Evolutionary conservation across 495 filamentous ascomycete genomes (phyloP), one percentile per base, ranked within the genome.

Genomic region (Wilcoxina mikolae): DNA sequence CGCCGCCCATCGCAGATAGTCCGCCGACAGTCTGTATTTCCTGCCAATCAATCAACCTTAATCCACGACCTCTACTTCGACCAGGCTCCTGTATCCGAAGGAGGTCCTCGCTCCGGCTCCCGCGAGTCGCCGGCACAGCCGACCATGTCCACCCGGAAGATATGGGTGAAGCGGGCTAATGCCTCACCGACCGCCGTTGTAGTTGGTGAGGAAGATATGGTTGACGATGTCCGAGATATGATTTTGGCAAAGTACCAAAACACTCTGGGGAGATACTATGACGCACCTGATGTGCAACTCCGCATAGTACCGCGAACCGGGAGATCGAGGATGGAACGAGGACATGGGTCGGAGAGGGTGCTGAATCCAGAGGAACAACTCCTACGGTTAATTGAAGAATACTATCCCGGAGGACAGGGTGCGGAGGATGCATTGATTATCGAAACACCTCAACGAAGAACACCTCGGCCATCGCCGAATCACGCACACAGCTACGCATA

Each of bases 181-280:
- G 85, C 78, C 39, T 95, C 89, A 38, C 80, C 91, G 53, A 98
- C 91, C 23, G 71, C 88, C 58, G 83, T 98, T 35, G 80, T 83
- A 43, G 84, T 93, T 58, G 74, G 78, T 55, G 84, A 90, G 62
- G 87, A 94, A 63, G 85, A 93, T 60, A 67, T 98, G 68, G 91
- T 96, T 18, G 91, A 98, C 64, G 93, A 95, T 70, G 81, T 94
- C 50, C 80, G 89, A 53, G 93, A 95, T 60, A 78, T 88, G 76
- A 88, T 96, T 24, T 71, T 98, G 59, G 78, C 77, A 58, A 96
- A 95, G 70, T 98, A 95, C 67, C 79, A 78, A 48, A 98, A 98
- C 68, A 90, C 88, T 7, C 71, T 98, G 26, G 93, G 90, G 5
- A 80, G 78, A 61, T 83, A 73, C 23, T 95, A 87, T 61, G 91